phyloP scores from a whole-genome alignment of 148 eudicot genomes.

The Amaranthus cruentus region DNA sequence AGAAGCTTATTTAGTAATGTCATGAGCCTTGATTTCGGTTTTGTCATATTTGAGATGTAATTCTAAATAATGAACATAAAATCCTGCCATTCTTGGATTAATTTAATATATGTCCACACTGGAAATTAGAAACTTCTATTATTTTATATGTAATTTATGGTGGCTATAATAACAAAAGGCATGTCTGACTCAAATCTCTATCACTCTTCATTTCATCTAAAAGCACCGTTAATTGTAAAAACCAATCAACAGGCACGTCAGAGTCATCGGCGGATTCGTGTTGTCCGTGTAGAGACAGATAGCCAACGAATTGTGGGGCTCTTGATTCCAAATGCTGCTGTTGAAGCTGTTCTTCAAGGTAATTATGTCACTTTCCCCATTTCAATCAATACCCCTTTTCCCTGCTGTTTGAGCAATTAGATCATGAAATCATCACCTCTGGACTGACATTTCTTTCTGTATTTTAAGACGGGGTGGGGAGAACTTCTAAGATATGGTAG shows the following conservation, averaged over 20 bases:
- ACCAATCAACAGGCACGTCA: slow-evolving; percentile 53
- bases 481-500: background rate
- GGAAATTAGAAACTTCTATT: too few relatives aligned
- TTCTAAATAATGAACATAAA: too few relatives aligned
- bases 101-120: too few relatives aligned
- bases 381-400: background rate
- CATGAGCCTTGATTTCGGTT: too few relatives aligned
- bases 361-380: background rate
- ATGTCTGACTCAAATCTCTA: background rate
- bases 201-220: background rate
- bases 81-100: too few relatives aligned
- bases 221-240: background rate
- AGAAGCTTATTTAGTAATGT: too few relatives aligned
- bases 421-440: background rate
- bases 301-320: slow-evolving; percentile 86
- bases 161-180: too few relatives aligned
- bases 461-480: too few relatives aligned
- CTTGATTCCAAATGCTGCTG: slow-evolving; percentile 90
- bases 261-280: slow-evolving; percentile 79
- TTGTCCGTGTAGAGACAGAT: slow-evolving; percentile 91
- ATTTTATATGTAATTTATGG: too few relatives aligned
- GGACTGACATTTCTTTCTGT: too few relatives aligned
- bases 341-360: slow-evolving; percentile 90
- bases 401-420: background rate
- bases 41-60: too few relatives aligned